Conservation (phyloP, 2,329 filamentous ascomycete genomes). For the Diaporthe helianthi region DNA sequence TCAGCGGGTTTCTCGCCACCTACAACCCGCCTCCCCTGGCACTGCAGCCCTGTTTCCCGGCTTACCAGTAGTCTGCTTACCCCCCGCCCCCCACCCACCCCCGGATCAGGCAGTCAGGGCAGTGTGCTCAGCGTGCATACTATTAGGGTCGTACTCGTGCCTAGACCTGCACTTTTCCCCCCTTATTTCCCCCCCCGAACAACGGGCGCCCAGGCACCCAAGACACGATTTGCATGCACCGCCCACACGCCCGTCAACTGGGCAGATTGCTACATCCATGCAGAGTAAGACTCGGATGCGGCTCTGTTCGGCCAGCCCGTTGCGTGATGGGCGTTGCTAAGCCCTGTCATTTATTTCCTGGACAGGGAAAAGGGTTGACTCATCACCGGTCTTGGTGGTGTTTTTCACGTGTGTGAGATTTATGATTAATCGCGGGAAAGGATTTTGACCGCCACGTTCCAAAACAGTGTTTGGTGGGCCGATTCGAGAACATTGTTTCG, state of each 20-base stretch:
- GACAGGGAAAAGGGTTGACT: not conserved
- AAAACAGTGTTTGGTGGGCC: too few relatives aligned
- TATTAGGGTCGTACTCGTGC: not conserved
- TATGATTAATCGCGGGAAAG: not conserved
- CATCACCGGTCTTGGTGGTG: not conserved
- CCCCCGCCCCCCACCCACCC: too few relatives aligned
- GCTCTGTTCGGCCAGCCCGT: conserved; percentile 10
- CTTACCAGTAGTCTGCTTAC: not conserved
- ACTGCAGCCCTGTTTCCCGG: not conserved
- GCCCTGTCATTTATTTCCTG: not conserved
- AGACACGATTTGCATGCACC: not conserved
- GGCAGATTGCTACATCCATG: not conserved
- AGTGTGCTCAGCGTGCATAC: not conserved
- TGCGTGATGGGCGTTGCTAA: not conserved
- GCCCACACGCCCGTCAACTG: not conserved
- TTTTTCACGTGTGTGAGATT: not conserved
- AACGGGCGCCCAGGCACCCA: not conserved
- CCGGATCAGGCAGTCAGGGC: too few relatives aligned
- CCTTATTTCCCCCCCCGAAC: too few relatives aligned
- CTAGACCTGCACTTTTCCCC: not conserved
- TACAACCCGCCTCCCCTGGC: not conserved
- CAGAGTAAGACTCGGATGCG: not conserved
- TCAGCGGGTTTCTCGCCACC: not conserved
- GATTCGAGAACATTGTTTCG: not conserved
- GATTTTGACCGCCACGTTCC: not conserved